Base-by-base conservation (phyloP, 495 filamentous ascomycete genomes). In the Daldinia decipiens region DNA sequence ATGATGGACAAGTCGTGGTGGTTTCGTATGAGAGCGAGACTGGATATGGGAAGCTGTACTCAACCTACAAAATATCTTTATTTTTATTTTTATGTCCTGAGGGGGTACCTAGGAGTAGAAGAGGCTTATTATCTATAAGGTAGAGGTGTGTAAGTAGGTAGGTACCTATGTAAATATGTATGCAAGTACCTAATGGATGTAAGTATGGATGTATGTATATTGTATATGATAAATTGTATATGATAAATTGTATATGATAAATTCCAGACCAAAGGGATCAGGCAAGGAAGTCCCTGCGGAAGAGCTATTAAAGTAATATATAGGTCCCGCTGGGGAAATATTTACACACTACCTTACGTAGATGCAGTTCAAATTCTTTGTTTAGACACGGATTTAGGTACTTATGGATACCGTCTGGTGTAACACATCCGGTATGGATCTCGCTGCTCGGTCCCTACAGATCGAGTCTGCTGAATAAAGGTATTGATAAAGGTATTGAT, bases 371-470 rank as follows among this genome's bases (percentile, higher is more conserved):
- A n/a, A n/a, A n/a, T n/a, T 32, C 36, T 59, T 59, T 59, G 38
- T 59, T 59, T 59, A 24, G 36, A 43, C 38, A 24, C 56, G 56
- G 56, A 43, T 19, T 59, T 59, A 59, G 56, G 56, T 59, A 45
- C 38, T 59, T 59, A 59, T 29, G n/a, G 24, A 45, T 29, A 45
- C 56, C 56, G 56, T 59, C 13, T 59, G 6, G 56, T 24, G 56
- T 59, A 29, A 45, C 32, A 57, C 34, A 57, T n/a, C 50, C 54
- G 56, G 36, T 26, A 59, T n/a, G n/a, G n/a, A n/a, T 19, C 15
- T 59, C 56, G 56, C 56, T 12, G 4, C 32, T 57, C 54, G 8
- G 34, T 38, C 12, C 54, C 21, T 57, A 38, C 27, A 36, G 12
- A 54, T 54, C 15, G 29, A 54, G 15, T 24, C 11, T 24, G 1